Evolutionary conservation across 2,329 filamentous ascomycete species (phyloP).

Genomic region (Pseudogymnoascus sp.): DNA sequence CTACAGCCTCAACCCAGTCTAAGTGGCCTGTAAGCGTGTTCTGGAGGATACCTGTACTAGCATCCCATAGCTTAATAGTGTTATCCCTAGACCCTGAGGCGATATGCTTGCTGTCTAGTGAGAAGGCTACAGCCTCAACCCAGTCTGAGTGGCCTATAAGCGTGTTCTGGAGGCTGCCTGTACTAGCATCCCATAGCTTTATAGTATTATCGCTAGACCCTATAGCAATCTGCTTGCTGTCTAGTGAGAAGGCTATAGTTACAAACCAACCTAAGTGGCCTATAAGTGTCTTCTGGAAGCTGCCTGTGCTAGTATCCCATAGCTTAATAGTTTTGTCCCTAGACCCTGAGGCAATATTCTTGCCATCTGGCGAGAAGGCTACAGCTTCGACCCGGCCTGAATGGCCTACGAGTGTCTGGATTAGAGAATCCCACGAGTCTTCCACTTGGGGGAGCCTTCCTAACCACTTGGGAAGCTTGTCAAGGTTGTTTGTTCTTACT

Average conservation of each 20-base stretch:
- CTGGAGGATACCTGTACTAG: too few species aligned
- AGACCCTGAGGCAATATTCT: conserved; percentile 13
- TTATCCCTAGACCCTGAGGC: too few species aligned
- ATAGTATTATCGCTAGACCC: too few species aligned
- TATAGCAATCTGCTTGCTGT: too few species aligned
- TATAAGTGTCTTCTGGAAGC: too few species aligned
- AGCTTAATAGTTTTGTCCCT: conserved; percentile 7
- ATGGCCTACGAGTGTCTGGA: conserved; percentile 11
- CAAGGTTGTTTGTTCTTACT: conserved; percentile 14
- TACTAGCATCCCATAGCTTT: too few species aligned
- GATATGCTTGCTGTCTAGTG: conserved; percentile 12
- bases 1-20: too few species aligned
- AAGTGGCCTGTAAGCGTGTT: too few species aligned
- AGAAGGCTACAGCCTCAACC: conserved; percentile 12
- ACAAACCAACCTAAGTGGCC: too few species aligned
- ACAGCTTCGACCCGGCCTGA: neutral
- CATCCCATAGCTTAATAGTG: too few species aligned
- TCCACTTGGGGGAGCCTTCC: conserved; percentile 12
- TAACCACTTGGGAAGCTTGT: conserved; percentile 14
- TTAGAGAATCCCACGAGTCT: conserved; percentile 13
- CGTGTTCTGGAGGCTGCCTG: neutral
- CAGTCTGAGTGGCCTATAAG: conserved; percentile 6
- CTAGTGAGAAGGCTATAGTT: too few species aligned
- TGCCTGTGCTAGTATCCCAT: too few species aligned
- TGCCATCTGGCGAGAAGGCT: conserved; percentile 15